Base-by-base conservation (phyloP, 192 early-diverging fungal genomes). In the Fimicolochytrium jonesii region DNA sequence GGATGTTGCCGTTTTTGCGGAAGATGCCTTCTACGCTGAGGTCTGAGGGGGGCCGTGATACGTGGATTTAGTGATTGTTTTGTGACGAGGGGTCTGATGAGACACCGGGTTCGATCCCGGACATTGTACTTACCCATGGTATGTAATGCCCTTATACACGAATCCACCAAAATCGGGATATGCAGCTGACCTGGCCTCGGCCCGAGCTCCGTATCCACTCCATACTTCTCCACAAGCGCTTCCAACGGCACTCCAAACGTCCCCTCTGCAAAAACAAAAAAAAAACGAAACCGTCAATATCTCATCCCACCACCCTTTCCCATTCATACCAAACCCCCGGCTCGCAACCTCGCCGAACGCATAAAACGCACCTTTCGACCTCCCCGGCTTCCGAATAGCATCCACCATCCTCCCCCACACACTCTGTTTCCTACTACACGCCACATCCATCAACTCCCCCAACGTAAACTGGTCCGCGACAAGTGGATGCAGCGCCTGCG, bases 1-100 rank as follows among this genome's bases (percentile, higher is more conserved):
- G 72, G 64, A 98, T 95, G 63, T 98, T 98, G 6, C 96, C 96
- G 68, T 97, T 98, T 75, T 97, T 97, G 61, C 96, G 75, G 78
- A 98, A 98, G 9, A 97, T 90, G 6, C 96, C 96, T 67, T 97
- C 94, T 18, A 90, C 85, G 0, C 85, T 81, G 79, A 98, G 78
- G 65, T 86, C 85, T 83, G 46, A 23, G 43, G 34, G 51, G 0
- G 29, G 31, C 20, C 41, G 17, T n/a, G 41, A 42, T 1, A 42
- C 17, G 17, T n/a, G 1, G 1, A 42, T 18, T 18, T 18, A 1
- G 20, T n/a, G 41, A 42, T n/a, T n/a, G n/a, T n/a, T n/a, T n/a
- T n/a, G n/a, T n/a, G n/a, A n/a, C n/a, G n/a, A n/a, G n/a, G n/a
- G n/a, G n/a, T n/a, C n/a, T n/a, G n/a, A n/a, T n/a, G n/a, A n/a